These are phyloP conservation scores for Cyberlindnera xylosilytica DNA, from an alignment of 805 yeast species.

Conservation along the genomic window DNA sequence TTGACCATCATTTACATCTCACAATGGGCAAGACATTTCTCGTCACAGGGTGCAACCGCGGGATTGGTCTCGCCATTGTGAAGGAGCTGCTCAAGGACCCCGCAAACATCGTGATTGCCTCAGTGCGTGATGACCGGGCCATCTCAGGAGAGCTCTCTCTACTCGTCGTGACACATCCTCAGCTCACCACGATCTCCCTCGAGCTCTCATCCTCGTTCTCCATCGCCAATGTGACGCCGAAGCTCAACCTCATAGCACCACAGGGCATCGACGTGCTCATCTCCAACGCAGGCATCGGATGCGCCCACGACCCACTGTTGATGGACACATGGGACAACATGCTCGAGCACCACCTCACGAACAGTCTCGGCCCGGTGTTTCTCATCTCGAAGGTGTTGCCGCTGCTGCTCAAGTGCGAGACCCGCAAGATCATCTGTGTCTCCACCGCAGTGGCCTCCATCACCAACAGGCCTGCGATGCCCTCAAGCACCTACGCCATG, in stretches of 20 bases:
- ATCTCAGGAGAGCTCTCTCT: constrained; percentile 6
- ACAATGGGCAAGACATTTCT: constrained; percentile 1
- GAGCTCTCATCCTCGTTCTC: constrained; percentile 3
- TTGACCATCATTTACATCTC: too few relatives aligned
- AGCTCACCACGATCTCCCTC: constrained; percentile 11
- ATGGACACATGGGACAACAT: constrained; percentile 5
- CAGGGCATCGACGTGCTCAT: constrained; percentile 18
- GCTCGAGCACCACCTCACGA: constrained; percentile 21
- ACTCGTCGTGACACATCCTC: constrained; percentile 3
- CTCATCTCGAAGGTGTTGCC: constrained; percentile 22
- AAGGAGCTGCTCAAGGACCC: neutral
- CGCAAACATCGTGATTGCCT: constrained; percentile 1
- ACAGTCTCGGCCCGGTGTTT: constrained; percentile 28
- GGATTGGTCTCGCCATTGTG: constrained; percentile 9
- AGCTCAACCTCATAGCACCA: constrained; percentile 5
- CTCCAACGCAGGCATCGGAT: constrained; percentile 16
- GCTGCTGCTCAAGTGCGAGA: constrained; percentile 19
- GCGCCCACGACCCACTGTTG: neutral
- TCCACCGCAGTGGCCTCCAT: constrained; percentile 31
- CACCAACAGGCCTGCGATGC: constrained; percentile 13
- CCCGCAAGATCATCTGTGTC: constrained; percentile 28
- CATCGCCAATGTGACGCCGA: constrained; percentile 4
- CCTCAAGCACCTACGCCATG: constrained; percentile 32
- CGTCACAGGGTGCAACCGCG: constrained; percentile 10
- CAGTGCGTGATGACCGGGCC: constrained; percentile 4